Conservation (phyloP, 306 rosid genomes). For the Betula pendula region DNA sequence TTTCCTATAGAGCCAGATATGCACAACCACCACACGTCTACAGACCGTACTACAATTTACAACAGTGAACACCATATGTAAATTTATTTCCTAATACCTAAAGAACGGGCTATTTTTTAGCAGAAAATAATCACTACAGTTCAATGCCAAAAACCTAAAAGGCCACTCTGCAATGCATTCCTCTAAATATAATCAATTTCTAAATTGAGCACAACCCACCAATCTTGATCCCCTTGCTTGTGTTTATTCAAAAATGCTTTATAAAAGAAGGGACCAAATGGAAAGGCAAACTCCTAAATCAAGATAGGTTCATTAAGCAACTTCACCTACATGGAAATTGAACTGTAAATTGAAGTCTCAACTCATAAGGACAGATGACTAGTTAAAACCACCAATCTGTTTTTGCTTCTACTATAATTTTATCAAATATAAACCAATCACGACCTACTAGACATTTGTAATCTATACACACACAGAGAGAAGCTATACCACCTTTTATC, state of each 20-base stretch:
- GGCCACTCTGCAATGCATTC: too few relatives aligned
- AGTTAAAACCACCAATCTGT: not conserved
- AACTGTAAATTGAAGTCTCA: not conserved
- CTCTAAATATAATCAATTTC: too few relatives aligned
- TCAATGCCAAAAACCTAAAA: not conserved
- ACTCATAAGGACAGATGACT: not conserved
- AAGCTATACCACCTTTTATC: not conserved
- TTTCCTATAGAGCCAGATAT: not conserved
- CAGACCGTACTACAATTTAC: too few relatives aligned
- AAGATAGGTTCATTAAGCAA: too few relatives aligned
- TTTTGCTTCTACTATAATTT: not conserved
- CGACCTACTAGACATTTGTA: not conserved
- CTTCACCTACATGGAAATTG: too few relatives aligned
- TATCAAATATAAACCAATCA: not conserved
- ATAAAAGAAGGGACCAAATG: too few relatives aligned
- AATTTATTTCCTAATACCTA: not conserved
- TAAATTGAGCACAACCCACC: too few relatives aligned
- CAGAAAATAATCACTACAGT: not conserved
- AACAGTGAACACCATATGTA: not conserved
- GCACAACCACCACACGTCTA: not conserved
- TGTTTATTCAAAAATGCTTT: too few relatives aligned
- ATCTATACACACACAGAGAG: not conserved
- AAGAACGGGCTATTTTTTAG: not conserved
- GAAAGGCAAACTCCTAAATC: too few relatives aligned
- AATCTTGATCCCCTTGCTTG: too few relatives aligned